phyloP scores from a whole-genome alignment of 148 eudicot species.

The Arctostaphylos glauca region DNA sequence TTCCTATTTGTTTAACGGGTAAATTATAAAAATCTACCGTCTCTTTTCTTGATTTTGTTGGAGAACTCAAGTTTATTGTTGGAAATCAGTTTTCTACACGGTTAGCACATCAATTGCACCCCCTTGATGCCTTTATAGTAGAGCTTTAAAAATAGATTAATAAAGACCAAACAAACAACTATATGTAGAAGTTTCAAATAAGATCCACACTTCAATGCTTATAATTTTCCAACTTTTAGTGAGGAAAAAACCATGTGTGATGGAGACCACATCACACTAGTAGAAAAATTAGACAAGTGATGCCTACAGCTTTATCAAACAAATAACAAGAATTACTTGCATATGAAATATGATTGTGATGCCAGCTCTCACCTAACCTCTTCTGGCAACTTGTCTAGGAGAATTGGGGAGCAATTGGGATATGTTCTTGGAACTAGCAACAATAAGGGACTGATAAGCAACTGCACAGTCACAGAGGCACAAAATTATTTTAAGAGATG shows the following conservation, averaged over 20 bases:
- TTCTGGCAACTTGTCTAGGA: conserved; percentile 77
- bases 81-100: not conserved
- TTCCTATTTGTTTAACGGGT: not conserved
- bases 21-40: not conserved
- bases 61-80: not conserved
- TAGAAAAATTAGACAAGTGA: not conserved
- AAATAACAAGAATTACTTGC: not conserved
- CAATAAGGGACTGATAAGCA: conserved; percentile 66
- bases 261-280: not conserved
- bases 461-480: conserved; percentile 43
- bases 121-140: not conserved
- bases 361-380: conserved; percentile 58
- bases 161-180: not conserved
- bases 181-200: not conserved
- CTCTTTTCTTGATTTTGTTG: not conserved
- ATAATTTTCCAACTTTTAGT: not conserved
- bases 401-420: conserved; percentile 74
- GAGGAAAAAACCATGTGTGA: not conserved
- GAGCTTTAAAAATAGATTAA: not conserved
- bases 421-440: conserved; percentile 78
- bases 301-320: not conserved
- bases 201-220: not conserved
- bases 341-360: not conserved
- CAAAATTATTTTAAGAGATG: not conserved
- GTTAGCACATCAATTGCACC: not conserved